Base-by-base conservation (phyloP, 805 yeast species). In the Hanseniaspora guilliermondii region DNA sequence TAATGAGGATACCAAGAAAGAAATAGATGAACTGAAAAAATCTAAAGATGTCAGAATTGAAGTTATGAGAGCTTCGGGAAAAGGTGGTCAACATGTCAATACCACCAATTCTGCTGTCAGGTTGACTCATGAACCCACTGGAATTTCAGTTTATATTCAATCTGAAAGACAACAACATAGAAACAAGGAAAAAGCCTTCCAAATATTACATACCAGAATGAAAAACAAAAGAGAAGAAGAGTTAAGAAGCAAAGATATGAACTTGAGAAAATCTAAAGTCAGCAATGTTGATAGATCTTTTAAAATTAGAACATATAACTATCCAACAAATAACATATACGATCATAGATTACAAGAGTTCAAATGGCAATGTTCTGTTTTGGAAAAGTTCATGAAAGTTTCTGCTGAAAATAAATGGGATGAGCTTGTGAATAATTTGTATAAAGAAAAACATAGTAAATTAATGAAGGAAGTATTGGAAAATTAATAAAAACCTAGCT, bases 51-150 rank as follows among this genome's bases (percentile, higher is more conserved):
- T 93, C 22, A 76, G 96, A 55, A 80, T 93, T 4, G 98, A 93
- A 65, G 88, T 93, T n/a, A 93, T 91, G 96, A 75, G 98, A 60
- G 87, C 97, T 0, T 81, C 95, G 55, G 98, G 98, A 3, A 84
- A 93, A 59, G 98, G 98, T 55, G 98, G 98, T 0, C 98, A 91
- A 70, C 97, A 91, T 64, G 98, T 91, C 37, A 91, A 91, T 65
- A 91, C 96, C 14, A 93, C 97, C 0, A 97, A 91, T 64, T 87
- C 96, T 1, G 98, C 98, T 0, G 97, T 93, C 14, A 75, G 98
- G 61, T 70, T 93, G 27, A 87, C 91, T 1, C 98, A 93, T 69
- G 72, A 85, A 16, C 97, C 97, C 4, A 81, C 96, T 0, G 97
- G 97, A 2, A 80, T 87, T 39, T 81, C 80, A 4, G 96, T 93